Evolutionary conservation across 75 land plant species (phyloP), one percentile per base, ranked within the genome.

Genomic region (Pinus tabuliformis): DNA sequence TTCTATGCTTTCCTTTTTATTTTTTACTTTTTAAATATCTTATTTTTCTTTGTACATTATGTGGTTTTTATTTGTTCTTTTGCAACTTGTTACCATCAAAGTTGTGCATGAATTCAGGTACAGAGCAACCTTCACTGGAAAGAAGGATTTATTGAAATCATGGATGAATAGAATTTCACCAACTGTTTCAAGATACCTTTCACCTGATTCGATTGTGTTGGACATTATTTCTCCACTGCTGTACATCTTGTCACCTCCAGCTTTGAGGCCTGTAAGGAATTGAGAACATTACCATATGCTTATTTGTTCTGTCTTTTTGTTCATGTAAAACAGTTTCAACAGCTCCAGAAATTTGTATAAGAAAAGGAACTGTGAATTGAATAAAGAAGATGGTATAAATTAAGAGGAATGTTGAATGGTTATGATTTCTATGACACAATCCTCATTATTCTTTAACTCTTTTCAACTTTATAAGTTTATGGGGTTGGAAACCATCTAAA

Each of bases 201-300:
- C 90, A 61, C 61, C 77, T 56, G 80, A 81, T 58, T 85, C 87
- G 16, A 84, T 92, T 77, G 84, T 83, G 16, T 84, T 82, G 83
- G 98, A 97, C 81, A 72, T 86, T n/a, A 57, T 95, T 22, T 85
- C 98, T 76, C 86, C 83, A 26, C 78, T 97, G 37, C 82, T 97
- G 57, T 85, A 84, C 76, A 88, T 95, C 85, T 78, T 97, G 6
- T 86, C 96, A 26, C 95, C 96, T 59, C 87, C 91, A 66, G 87
- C 78, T 71, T 70, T 97, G 54, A 92, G 96, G 57, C 98, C 99
- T 74, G 98, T 97, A 89, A 86, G 79, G 54, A 49, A 49, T 49
- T 49, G 54, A 49, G 54, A 9, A 9, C 54, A 49, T 49, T 49
- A 49, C 54, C 54, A 49, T 49, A 49, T 49, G 54, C 54, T 49